Evolutionary conservation across 2,329 filamentous ascomycete genomes (phyloP).

Genomic region (Aspergillus proliferans): DNA sequence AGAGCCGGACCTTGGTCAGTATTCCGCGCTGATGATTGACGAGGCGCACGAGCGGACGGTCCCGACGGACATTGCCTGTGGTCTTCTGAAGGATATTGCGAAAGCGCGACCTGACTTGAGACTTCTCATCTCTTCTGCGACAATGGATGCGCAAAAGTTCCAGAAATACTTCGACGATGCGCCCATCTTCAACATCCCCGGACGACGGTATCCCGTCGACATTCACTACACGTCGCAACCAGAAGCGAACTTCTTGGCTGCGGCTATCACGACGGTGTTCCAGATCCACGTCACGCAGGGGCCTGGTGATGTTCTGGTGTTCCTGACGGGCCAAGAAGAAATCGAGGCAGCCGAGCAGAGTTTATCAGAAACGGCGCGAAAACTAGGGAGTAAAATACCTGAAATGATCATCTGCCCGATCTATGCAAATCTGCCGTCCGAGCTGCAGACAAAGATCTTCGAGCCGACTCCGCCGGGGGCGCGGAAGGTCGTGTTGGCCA

Average conservation of each 20-base stretch:
- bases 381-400: constrained; percentile 74
- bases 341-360: constrained; percentile 84
- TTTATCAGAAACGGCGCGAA: constrained; percentile 76
- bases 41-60: constrained; percentile 94
- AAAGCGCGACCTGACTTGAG: constrained; percentile 78
- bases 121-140: constrained; percentile 86
- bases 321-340: constrained; percentile 92
- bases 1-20: constrained; percentile 73
- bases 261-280: constrained; percentile 87
- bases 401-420: constrained; percentile 90
- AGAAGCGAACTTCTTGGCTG: constrained; percentile 87
- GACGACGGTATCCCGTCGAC: constrained; percentile 80
- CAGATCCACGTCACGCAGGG: constrained; percentile 88
- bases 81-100: constrained; percentile 81
- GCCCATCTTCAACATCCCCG: constrained; percentile 91
- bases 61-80: constrained; percentile 82
- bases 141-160: constrained; percentile 90
- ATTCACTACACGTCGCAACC: constrained; percentile 86
- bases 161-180: constrained; percentile 85
- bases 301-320: constrained; percentile 84
- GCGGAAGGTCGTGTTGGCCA: constrained; percentile 87
- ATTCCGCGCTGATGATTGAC: constrained; percentile 90
- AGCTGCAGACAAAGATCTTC: constrained; percentile 89
- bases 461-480: constrained; percentile 80
- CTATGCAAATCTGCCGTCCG: constrained; percentile 86